phyloP scores from a whole-genome alignment of 2,329 filamentous ascomycete genomes.

The Xylariaceae sp. region DNA sequence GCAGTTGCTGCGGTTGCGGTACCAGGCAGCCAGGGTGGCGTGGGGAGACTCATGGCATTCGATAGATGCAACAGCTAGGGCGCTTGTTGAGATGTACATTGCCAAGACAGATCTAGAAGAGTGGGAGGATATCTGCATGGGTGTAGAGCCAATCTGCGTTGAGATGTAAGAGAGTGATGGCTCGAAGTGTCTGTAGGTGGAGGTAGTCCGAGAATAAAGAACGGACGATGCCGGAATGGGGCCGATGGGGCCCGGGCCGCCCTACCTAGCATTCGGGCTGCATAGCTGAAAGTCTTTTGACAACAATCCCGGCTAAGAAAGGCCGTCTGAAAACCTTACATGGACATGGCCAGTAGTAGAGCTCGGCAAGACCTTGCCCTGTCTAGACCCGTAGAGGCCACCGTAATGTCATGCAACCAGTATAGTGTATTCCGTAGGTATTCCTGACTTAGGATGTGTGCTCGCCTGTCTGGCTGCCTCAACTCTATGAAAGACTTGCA shows the following conservation, averaged over 20 bases:
- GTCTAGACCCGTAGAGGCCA: not conserved
- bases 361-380: not conserved
- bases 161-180: not conserved
- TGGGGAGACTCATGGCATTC: not conserved
- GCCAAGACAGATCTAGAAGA: not conserved
- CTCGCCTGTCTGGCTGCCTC: not conserved
- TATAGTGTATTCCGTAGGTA: not conserved
- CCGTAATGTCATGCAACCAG: not conserved
- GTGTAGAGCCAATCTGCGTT: conserved; percentile 1
- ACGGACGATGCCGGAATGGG: not conserved
- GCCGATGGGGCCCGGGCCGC: not conserved
- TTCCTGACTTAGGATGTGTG: not conserved
- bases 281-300: not conserved
- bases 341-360: not conserved
- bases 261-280: not conserved
- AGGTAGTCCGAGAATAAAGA: not conserved
- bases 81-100: not conserved
- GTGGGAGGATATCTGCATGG: not conserved
- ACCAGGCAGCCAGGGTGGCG: not conserved
- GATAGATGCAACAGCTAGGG: not conserved
- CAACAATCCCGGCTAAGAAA: conserved; percentile 8
- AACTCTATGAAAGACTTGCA: not conserved
- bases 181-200: not conserved
- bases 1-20: not conserved
- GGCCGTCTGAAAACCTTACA: not conserved